These are phyloP conservation scores for Neltuma alba DNA, from an alignment of 306 rosid genomes.

Conservation along the genomic window DNA sequence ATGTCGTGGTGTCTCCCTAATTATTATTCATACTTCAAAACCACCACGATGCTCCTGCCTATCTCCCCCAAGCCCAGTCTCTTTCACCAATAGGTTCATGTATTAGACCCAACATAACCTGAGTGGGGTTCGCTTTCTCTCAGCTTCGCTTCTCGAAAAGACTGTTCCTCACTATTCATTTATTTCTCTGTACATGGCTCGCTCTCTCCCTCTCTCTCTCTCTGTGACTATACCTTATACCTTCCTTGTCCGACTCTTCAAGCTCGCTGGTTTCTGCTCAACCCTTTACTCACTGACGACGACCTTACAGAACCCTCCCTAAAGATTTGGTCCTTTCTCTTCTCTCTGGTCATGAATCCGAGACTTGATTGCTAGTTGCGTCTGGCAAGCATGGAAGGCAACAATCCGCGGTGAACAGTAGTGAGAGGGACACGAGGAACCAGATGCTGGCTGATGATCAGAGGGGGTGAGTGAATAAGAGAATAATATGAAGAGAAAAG, in stretches of 20 bases:
- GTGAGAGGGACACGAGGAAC: neutral
- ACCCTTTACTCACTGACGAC: neutral
- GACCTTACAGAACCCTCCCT: neutral
- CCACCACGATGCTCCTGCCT: neutral
- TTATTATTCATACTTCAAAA: neutral
- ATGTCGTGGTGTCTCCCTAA: neutral
- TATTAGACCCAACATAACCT: constrained; percentile 2
- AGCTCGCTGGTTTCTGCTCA: neutral
- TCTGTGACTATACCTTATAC: neutral
- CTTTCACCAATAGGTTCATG: constrained; percentile 22
- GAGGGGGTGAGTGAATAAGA: neutral
- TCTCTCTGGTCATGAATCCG: neutral
- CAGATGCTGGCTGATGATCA: neutral
- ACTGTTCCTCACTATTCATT: constrained; percentile 29
- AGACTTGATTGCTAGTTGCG: neutral
- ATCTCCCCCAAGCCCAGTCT: neutral
- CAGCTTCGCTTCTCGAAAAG: constrained; percentile 35
- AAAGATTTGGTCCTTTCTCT: neutral
- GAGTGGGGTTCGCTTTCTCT: constrained; percentile 18
- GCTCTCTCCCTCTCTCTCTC: constrained; percentile 24
- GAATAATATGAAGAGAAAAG: neutral
- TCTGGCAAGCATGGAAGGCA: constrained; percentile 9
- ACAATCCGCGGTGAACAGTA: neutral
- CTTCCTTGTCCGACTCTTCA: neutral
- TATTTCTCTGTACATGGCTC: constrained; percentile 37